Base-by-base conservation (phyloP, 306 rosid species). In the Rosa rugosa region DNA sequence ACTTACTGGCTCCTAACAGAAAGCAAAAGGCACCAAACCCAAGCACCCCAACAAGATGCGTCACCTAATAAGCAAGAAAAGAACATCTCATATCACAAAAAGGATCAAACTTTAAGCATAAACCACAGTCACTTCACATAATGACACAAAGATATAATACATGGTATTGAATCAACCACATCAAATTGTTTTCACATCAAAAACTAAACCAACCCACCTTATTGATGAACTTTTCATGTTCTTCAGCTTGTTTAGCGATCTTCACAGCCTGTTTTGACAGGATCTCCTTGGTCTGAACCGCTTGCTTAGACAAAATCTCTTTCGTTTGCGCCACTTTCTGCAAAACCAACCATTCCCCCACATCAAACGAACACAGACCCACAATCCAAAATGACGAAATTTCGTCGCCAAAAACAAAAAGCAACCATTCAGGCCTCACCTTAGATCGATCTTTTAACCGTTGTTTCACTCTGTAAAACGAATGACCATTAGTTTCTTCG, bases 1-100 rank as follows among this genome's bases (percentile, higher is more conserved):
- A 73, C 11, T 74, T 62, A 90, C 98, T 92, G 57, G 97, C 98
- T 83, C 98, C 98, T 64, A 94, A 84, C 7, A 92, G 90, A 73
- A 92, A 94, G 87, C 98, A 94, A 91, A 94, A 85, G 25, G 91
- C 97, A 18, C 97, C 98, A 78, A 89, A 94, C 23, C 89, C 83
- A 25, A 90, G 94, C 12, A 94, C 97, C 60, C 98, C 97, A 56
- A 89, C 41, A 41, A 94, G 79, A 88, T 94, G 89, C 0, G 97
- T 94, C 76, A 92, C 95, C 97, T 93, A 75, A 80, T 36, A 36
- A 65, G 68, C 38, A 75, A 54, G 75, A 22, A 10, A 69, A 74
- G 13, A 20, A 23, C 6, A 14, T 46, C 49, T 3, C 42, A 47
- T 41, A 3, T 60, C 4, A 34, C 66, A 31, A 63, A 31, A 63